Base-by-base conservation (phyloP, 2,329 filamentous ascomycete species). In the Colletotrichum cordylinicola region DNA sequence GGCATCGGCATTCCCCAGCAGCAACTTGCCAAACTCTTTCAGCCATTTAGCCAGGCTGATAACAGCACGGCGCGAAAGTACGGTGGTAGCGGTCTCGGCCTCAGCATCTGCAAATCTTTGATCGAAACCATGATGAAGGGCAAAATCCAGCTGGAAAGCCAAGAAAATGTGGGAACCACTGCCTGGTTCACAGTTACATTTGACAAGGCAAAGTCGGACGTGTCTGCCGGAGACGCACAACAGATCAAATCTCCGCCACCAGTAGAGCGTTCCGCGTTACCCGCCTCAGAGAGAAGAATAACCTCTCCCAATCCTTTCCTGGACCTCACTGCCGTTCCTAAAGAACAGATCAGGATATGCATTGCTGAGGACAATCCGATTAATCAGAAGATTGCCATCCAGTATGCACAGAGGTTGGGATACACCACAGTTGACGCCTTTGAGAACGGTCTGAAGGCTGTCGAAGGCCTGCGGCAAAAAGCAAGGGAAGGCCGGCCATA, bases 341-440 rank as follows among this genome's bases (percentile, higher is more conserved):
- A 94, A 73, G 92, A 96, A 60, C 89, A 98, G 72, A 88, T 98
- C 35, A 93, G 95, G 37, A 93, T 98, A 35, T 98, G 96, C 84
- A 96, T 98, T 74, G 96, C 96, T 0, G 96, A 98, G 82, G 96
- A 98, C 86, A 98, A 98, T 79, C 91, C 94, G 4, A 98, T 98
- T 86, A 98, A 98, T 80, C 95, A 98, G 82, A 95, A 94, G 83
- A 98, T 98, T 79, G 96, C 96, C 2, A 95, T 98, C 66, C 95
- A 96, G 79, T 98, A 98, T 79, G 94, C 98, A 72, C 92, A 93
- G 79, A 94, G 95, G 72, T 90, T 98, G 12, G 96, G 96, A 3
- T 96, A 98, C 83, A 91, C 92, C 72, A 87, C 88, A 48, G 96
- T 97, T 67, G 94, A 96, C 83, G 96, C 96, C 1, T 98, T 96